phyloP scores from a whole-genome alignment of 352 stramenopile genomes.

The Phytophthora sp. region DNA sequence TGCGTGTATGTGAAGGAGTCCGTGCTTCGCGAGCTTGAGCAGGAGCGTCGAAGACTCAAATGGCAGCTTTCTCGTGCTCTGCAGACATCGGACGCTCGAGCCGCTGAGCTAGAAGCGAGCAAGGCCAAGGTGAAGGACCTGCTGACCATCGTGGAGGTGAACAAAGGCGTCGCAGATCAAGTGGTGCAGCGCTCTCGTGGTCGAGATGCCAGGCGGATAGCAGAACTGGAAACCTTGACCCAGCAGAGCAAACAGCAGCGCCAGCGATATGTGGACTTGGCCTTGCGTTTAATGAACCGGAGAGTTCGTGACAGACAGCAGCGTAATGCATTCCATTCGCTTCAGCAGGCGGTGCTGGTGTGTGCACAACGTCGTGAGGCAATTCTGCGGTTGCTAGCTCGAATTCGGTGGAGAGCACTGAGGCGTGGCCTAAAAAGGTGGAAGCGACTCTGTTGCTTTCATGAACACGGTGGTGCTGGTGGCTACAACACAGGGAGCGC shows the following conservation, averaged over 20 bases:
- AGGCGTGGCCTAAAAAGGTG: constrained; percentile 12
- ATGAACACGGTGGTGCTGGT: neutral
- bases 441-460: constrained; percentile 7
- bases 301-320: constrained; percentile 18
- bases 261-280: constrained; percentile 25
- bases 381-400: constrained; percentile 4
- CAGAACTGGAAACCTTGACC: constrained; percentile 34
- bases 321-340: constrained; percentile 25
- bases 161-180: constrained; percentile 56
- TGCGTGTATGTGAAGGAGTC: constrained; percentile 58
- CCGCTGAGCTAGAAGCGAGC: constrained; percentile 36
- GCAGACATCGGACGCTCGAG: constrained; percentile 43
- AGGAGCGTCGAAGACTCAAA: constrained; percentile 54
- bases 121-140: constrained; percentile 66
- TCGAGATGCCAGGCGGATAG: constrained; percentile 38
- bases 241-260: constrained; percentile 28
- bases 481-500: neutral
- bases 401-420: constrained; percentile 10
- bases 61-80: constrained; percentile 55
- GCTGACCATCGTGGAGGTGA: constrained; percentile 72
- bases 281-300: constrained; percentile 22
- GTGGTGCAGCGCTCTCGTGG: constrained; percentile 47
- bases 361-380: constrained; percentile 8
- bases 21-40: constrained; percentile 60
- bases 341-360: constrained; percentile 2